Evolutionary conservation across 345 rosid genomes (phyloP), one percentile per base, ranked within the genome.

Genomic region (Cardamine chenopodiifolia): DNA sequence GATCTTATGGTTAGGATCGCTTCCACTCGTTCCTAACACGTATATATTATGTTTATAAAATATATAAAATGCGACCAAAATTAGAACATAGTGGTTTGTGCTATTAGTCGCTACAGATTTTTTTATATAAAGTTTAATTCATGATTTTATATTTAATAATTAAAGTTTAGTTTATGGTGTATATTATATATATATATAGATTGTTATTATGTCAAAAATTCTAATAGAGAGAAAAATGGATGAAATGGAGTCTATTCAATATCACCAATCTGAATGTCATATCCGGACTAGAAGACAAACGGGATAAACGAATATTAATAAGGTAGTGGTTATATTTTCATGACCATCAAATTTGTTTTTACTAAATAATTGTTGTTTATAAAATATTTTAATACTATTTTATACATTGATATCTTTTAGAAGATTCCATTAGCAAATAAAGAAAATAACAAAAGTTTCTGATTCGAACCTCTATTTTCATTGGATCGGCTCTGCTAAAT

Each of bases 1-100:
- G 50, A 69, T 69, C 42, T 40, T 42, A 28, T 69, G 1, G 57
- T 40, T 64, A 54, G 20, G 71, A 73, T 73, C 66, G 57, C 45
- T 64, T 37, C 13, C 71, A 45, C 71, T 55, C 35, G 22, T 49
- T 18, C 61, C 8, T 37, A 62, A 31, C 19, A 5, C 37, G 68
- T 44, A 63, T 1, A 64, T 45, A 47, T 12, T 48, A 14, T 40
- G 67, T 42, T 7, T 37, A 22, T 39, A 22, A 8, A 34, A 17
- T 17, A 47, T 17, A 58, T 7, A 25, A 5, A 23, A 53, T 12
- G 17, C 12, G 39, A 35, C 12, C 12, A 35, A 35, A 12, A 0
- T 29, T 34, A 8, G 3, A 9, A 8, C 2, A 8, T 8, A 0
- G 12, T 9, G 10, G 39, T 1, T 34, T 34, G 10, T 34, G 39